These are phyloP conservation scores for Scedosporium minutisporum DNA, from an alignment of 2,329 filamentous ascomycete genomes.

Conservation along the genomic window DNA sequence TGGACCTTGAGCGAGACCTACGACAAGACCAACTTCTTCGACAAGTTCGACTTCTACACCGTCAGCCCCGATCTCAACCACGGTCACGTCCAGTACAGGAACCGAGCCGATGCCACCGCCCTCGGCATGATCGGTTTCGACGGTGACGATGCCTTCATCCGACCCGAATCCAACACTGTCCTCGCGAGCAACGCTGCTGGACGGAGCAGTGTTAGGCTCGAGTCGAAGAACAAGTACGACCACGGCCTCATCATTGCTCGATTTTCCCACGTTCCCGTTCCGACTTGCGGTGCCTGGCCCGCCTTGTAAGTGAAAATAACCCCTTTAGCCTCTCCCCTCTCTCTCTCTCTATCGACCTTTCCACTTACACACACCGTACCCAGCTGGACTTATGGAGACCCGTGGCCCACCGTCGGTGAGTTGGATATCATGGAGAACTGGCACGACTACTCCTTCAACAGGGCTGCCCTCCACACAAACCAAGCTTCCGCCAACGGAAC, in stretches of 20 bases:
- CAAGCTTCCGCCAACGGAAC: slow-evolving; percentile 18
- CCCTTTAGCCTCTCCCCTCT: not conserved
- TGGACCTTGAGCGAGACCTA: slow-evolving; percentile 7
- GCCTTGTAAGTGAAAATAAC: slow-evolving; percentile 41
- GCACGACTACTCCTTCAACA: slow-evolving; percentile 44
- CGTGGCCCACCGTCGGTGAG: slow-evolving; percentile 55
- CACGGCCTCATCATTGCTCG: slow-evolving; percentile 61
- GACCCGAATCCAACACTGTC: slow-evolving; percentile 23
- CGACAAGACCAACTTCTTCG: slow-evolving; percentile 31
- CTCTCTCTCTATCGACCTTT: not conserved
- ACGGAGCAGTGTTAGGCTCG: slow-evolving; percentile 52
- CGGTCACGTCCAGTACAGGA: slow-evolving; percentile 52
- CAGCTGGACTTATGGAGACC: slow-evolving; percentile 38
- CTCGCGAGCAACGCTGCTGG: slow-evolving; percentile 16
- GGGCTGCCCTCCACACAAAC: slow-evolving; percentile 49
- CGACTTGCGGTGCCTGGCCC: slow-evolving; percentile 62
- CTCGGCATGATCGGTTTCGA: slow-evolving; percentile 25
- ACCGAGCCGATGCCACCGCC: slow-evolving; percentile 20
- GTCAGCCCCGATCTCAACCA: slow-evolving; percentile 46
- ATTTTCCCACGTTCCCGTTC: slow-evolving; percentile 57
- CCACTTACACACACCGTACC: not conserved
- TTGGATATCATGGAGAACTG: slow-evolving; percentile 61
- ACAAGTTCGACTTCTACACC: slow-evolving; percentile 34
- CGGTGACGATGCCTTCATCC: slow-evolving; percentile 27
- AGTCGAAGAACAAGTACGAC: slow-evolving; percentile 52